Evolutionary conservation across 805 yeast genomes (phyloP).

Genomic region (Metschnikowia lachancei): DNA sequence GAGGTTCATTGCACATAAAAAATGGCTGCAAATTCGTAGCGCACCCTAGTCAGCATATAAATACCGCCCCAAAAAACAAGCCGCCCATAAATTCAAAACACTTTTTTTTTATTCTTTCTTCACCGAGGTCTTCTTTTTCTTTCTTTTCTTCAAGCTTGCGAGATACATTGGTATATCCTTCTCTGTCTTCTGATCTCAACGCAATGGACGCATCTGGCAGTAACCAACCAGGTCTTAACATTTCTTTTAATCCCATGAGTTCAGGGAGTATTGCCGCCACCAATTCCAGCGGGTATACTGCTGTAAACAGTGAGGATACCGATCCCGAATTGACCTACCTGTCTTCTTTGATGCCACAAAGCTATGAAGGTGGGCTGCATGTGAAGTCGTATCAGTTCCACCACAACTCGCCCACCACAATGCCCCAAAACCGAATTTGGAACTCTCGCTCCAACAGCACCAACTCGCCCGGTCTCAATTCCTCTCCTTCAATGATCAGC

Average conservation of each 20-base stretch:
- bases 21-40: slow-evolving; percentile 18
- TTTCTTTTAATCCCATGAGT: slow-evolving; percentile 16
- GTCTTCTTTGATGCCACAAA: slow-evolving; percentile 7
- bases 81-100: neutral
- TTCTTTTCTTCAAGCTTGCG: neutral
- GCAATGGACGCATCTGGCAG: slow-evolving; percentile 9
- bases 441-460: slow-evolving; percentile 8
- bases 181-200: neutral
- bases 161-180: neutral
- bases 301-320: slow-evolving; percentile 15
- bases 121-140: neutral
- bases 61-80: slow-evolving; percentile 4
- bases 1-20: slow-evolving; percentile 8
- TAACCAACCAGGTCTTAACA: slow-evolving; percentile 18
- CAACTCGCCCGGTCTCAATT: slow-evolving; percentile 6
- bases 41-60: slow-evolving; percentile 12
- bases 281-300: slow-evolving; percentile 17
- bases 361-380: slow-evolving; percentile 9
- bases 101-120: neutral
- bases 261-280: slow-evolving; percentile 20
- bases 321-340: slow-evolving; percentile 15
- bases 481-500: slow-evolving; percentile 8
- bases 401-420: slow-evolving; percentile 7
- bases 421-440: slow-evolving; percentile 10
- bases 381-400: slow-evolving; percentile 11